Base-by-base conservation (phyloP, 2,329 filamentous ascomycete species). In the Ophiosphaerella narmari region DNA sequence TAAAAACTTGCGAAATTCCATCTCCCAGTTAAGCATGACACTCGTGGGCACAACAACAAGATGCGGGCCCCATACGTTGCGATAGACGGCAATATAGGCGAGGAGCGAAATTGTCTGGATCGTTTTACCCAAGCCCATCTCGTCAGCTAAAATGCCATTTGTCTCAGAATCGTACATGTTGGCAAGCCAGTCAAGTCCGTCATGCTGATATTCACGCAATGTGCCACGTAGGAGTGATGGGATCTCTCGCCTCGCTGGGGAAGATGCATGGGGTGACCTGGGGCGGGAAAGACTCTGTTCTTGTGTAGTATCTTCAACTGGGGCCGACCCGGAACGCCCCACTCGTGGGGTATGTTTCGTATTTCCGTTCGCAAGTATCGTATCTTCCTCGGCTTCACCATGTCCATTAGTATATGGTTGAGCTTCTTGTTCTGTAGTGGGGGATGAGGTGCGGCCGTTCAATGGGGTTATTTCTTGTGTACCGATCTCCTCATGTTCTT, bases 1-100 rank as follows among this genome's bases (percentile, higher is more conserved):
- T 49, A 92, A 90, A 85, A 93, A 99, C 72, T 99, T 99, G 70
- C 97, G 97, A 81, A 99, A 99, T 74, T 99, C 94, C 89, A 97
- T 97, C 73, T 99, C 95, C 94, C 94, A 99, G 70, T 99, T 99
- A 58, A 99, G 84, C 82, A 99, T 97, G 41, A 99, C 95, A 74
- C 92, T 97, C 2, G 94, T 99, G 1, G 94, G 94, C 2, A 99
- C 94, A 53, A 99, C 89, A 41, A 99, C 90, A 21, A 99, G 78
- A 77, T 99, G 94, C 1, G 94, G 91, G 0, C 95, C 94, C 95
- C 94, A 99, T 5, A 96, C 86, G 65, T 91, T 86, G 68, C 96
- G 89, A 34, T 91, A 83, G 55, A 92, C 92, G 7, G 95, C 94
- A 32, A 99, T 81, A 70, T 99, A 93, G 4, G 94, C 94, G 33